phyloP scores from a whole-genome alignment of 352 stramenopile genomes.

The Pythium volutum region DNA sequence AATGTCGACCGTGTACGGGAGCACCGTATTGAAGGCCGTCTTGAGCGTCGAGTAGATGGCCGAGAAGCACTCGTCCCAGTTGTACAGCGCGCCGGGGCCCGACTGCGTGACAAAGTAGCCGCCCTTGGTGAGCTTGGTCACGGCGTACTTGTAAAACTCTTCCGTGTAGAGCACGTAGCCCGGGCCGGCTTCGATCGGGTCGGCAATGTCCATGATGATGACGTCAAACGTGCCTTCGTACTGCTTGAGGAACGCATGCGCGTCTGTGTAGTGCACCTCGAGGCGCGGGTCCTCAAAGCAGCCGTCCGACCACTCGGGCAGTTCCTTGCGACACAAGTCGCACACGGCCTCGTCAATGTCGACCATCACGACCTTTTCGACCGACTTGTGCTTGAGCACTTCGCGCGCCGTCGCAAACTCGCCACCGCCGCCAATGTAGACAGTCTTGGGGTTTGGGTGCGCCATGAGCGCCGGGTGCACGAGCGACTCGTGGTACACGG shows the following conservation, averaged over 20 bases:
- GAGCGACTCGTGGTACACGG: constrained; percentile 95
- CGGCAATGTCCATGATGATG: constrained; percentile 96
- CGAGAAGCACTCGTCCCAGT: constrained; percentile 92
- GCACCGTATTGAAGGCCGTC: constrained; percentile 89
- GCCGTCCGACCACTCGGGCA: constrained; percentile 92
- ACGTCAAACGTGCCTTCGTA: constrained; percentile 88
- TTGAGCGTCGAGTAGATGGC: constrained; percentile 93
- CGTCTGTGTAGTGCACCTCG: constrained; percentile 91
- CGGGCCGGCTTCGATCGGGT: constrained; percentile 92
- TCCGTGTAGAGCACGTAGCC: constrained; percentile 86
- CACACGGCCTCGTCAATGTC: constrained; percentile 94
- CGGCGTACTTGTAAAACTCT: constrained; percentile 92
- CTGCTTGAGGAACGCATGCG: constrained; percentile 86
- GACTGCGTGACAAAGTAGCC: constrained; percentile 94
- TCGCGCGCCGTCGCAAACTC: constrained; percentile 94
- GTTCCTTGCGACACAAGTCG: constrained; percentile 91
- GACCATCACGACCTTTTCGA: constrained; percentile 95
- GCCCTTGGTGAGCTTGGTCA: constrained; percentile 78
- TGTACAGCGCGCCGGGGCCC: constrained; percentile 86
- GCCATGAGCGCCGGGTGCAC: constrained; percentile 92
- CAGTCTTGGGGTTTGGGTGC: constrained; percentile 82
- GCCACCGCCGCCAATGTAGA: constrained; percentile 92
- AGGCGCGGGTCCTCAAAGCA: constrained; percentile 89
- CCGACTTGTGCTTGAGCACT: constrained; percentile 87
- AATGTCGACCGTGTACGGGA: constrained; percentile 91